Evolutionary conservation across 164 flowering plant species (phyloP), one percentile per base, ranked within the genome.

Genomic region (Chimonanthus salicifolius): DNA sequence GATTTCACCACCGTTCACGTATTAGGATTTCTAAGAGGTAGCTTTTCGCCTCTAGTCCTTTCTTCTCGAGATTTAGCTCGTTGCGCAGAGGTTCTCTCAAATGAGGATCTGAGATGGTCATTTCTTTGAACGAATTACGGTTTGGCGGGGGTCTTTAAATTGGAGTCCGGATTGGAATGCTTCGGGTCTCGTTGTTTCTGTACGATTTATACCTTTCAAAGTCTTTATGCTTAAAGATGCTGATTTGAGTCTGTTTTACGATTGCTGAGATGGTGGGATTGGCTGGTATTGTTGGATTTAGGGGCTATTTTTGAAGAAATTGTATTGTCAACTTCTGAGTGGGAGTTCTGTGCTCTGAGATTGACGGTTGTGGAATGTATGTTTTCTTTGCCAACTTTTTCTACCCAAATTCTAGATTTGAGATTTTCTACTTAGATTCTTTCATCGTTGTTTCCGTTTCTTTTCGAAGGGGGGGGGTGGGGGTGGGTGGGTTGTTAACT

Each of bases 401-500:
- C 33, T 33, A 33, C 33, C 33, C 33, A 33, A 33, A 33, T 33
- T 33, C 33, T 33, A 33, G 33, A 33, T 33, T 33, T 33, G 33
- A 33, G 33, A 33, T 33, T 33, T 33, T 33, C 33, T 33, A 33
- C 33, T 33, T 33, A 33, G 33, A 33, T 33, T 33, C 33, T 33
- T 33, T 33, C 33, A 33, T 33, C 33, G 33, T 33, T 33, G 33
- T 33, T 33, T 33, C 33, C 33, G 33, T 33, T 33, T 33, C 33
- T 33, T 33, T 33, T 33, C 33, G 0, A 1, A 1, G 33, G 0
- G 1, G 0, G 33, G 0, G 33, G 0, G 33, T 1, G 1, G 0
- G 33, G 0, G 33, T 33, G 33, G 33, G 1, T 0, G 33, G 33
- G 33, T 33, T 1, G 33, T 33, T 33, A 33, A 33, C 33, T 33